phyloP scores from a whole-genome alignment of 2,329 filamentous ascomycete species.

The Aspergillus fumigatus region DNA sequence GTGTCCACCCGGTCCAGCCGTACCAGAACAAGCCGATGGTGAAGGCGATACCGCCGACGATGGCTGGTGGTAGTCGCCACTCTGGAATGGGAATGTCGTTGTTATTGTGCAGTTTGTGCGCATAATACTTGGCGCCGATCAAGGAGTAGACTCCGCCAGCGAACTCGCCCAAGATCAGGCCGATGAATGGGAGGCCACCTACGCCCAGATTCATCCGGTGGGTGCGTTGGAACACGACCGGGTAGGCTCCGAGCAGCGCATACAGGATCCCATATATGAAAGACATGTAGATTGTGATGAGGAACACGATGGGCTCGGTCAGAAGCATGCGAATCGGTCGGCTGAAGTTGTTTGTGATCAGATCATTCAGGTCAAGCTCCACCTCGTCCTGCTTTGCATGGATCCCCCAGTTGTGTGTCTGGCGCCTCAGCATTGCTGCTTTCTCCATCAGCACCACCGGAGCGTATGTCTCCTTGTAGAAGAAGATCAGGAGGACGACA shows the following conservation, averaged over 20 bases:
- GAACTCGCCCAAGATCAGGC: conserved; percentile 28
- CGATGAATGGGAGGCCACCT: conserved; percentile 25
- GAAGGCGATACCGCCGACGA: conserved; percentile 30
- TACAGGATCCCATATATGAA: conserved; percentile 30
- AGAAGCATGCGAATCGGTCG: conserved; percentile 38
- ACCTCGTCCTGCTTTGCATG: conserved; percentile 52
- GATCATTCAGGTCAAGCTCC: conserved; percentile 45
- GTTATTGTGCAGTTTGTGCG: conserved; percentile 26
- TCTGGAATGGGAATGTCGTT: conserved; percentile 28
- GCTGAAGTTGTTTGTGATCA: conserved; percentile 46
- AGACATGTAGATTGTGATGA: conserved; percentile 28
- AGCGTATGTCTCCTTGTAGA: conserved; percentile 53
- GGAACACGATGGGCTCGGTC: conserved; percentile 37
- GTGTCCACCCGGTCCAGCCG: conserved; percentile 31
- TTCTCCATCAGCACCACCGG: conserved; percentile 33
- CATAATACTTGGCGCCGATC: conserved; percentile 22
- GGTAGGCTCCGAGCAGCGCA: conserved; percentile 26
- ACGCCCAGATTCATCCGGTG: conserved; percentile 25
- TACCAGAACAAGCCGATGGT: conserved; percentile 35
- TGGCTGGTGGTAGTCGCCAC: conserved; percentile 29
- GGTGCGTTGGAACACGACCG: conserved; percentile 23
- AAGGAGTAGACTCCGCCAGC: conserved; percentile 24
- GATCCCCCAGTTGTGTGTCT: conserved; percentile 57
- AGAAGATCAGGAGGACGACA: conserved; percentile 32
- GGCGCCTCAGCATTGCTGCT: conserved; percentile 47